Conservation (phyloP, 2,329 filamentous ascomycete genomes). For the Sclerotinia trifoliorum region DNA sequence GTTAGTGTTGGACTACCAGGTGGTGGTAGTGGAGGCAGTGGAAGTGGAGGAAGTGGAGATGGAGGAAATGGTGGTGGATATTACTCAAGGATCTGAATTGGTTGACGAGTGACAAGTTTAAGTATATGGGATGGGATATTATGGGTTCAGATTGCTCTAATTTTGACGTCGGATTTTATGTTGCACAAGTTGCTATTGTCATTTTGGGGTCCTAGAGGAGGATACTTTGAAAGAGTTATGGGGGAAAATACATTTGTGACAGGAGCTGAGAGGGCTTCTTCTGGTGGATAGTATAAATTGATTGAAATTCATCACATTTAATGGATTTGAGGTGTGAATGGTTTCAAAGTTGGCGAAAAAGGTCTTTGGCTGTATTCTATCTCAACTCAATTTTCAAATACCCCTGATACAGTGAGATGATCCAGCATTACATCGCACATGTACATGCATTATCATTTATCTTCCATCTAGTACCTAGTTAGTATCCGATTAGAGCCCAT, state of each 20-base stretch:
- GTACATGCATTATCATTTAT: no score
- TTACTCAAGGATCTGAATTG: neutral
- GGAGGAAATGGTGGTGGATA: constrained; percentile 7
- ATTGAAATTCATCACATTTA: neutral
- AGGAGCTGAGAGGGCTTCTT: neutral
- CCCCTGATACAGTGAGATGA: no score
- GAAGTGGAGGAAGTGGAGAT: neutral
- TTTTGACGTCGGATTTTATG: neutral
- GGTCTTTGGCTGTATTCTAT: neutral
- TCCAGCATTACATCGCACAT: no score
- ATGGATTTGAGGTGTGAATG: neutral
- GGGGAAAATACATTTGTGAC: neutral
- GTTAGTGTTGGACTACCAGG: neutral
- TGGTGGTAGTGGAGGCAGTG: neutral
- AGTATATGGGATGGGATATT: neutral
- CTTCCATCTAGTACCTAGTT: no score
- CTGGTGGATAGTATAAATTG: neutral
- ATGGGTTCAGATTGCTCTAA: neutral
- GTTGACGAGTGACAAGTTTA: no score
- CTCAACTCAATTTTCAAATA: no score
- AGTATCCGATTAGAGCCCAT: no score
- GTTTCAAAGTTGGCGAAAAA: neutral
- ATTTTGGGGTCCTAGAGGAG: neutral
- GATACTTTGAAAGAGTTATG: neutral
- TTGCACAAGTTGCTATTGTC: neutral